Base-by-base conservation (phyloP, 352 stramenopile genomes). In the Phytophthora kernoviae region DNA sequence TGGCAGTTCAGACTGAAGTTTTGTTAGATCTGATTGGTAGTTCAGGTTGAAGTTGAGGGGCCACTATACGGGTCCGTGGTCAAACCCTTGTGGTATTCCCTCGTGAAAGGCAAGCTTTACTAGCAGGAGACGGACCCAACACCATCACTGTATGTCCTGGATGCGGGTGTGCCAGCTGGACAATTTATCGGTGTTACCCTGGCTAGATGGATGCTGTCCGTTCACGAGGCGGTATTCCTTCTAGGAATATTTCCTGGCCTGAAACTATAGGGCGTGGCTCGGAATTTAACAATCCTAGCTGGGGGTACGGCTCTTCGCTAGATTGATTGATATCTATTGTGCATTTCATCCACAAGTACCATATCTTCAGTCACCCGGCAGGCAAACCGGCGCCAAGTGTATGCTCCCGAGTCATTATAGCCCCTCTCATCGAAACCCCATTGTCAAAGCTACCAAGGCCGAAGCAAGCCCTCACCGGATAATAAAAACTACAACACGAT, bases 391-490 rank as follows among this genome's bases (percentile, higher is more conserved):
- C 9, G 14, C 33, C 14, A 17, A 39, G 33, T 39, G 33, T 14
- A 39, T 15, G 9, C 37, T 8, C 37, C 4, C 6, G 18, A 43
- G 14, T 39, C 33, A 39, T 14, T n/a, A 12, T 18, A 36, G 27
- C 7, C 5, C 14, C 27, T 20, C 11, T 24, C 22, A 26, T 27
- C 7, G 7, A 45, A 14, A 20, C 55, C 62, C 70, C 4, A 65
- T 54, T 22, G 24, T 40, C 24, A 30, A 62, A 62, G 37, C 40
- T 49, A 27, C 49, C 51, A 34, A 5, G 22, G 40, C 24, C 22
- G 15, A 42, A 47, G 2, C 21, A 51, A 41, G 30, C 36, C 20
- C 15, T 37, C 33, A 53, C 11, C 4, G 24, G 24, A 30, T 6
- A 30, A 4, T 44, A 22, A 10, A 17, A 17, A 46, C 21, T 18